Evolutionary conservation across 805 yeast genomes (phyloP), one percentile per base, ranked within the genome.

Genomic region (Lipomyces chichibuensis): DNA sequence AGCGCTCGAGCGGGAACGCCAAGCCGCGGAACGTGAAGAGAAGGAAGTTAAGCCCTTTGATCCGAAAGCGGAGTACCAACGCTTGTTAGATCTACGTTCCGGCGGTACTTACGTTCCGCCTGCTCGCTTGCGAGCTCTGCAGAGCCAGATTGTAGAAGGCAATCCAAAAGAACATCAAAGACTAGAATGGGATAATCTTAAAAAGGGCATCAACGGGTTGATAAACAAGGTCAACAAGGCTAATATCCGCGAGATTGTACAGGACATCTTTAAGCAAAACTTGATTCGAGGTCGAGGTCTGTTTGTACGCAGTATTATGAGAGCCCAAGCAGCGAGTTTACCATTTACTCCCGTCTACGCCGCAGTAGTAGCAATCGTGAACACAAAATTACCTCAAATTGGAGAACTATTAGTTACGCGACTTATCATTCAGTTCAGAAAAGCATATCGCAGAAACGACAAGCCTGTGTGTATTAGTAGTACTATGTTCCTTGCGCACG

Each of bases 351-450:
- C 85, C 0, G 81, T 83, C 0, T 87, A 84, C 71, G 86, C 92
- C 0, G 79, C 89, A 0, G 72, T 92, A 46, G 81, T 84, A 0
- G 82, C 88, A 1, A 82, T 88, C 0, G 61, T 92, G 11, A 89
- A 90, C 76, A 83, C 89, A 4, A 85, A 88, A 70, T 75, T 90
- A 2, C 95, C 96, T 0, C 84, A 84, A 46, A 77, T 91, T 20
- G 97, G 96, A 1, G 83, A 83, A 64, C 75, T 88, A 3, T 69
- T 90, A 39, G 75, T 83, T 0, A 74, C 81, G 8, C 80, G 95
- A 67, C 76, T 88, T 33, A 79, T 89, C 0, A 72, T 87, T 2
- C 87, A 83, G 65, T 90, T 91, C 77, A 82, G 87, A 57, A 81
- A 82, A 69, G 83, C 83, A 0, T 88, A 80, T 75, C 79, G 80